Base-by-base conservation (phyloP, 768 basidiomycete genomes). In the Gyrodon lividus region DNA sequence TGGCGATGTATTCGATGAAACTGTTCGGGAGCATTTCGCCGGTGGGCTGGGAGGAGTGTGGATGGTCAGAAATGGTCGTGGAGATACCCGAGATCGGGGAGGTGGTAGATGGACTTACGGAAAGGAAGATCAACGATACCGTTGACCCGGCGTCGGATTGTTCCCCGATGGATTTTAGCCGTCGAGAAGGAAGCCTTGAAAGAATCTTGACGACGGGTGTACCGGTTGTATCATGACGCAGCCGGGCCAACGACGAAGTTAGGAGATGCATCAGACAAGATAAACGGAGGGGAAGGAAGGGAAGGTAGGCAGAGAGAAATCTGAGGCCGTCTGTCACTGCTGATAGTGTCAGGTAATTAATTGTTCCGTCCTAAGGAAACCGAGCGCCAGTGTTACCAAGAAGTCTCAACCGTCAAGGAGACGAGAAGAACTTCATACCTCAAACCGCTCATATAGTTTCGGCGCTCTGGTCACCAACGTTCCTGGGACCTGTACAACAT, bases 401-500 rank as follows among this genome's bases (percentile, higher is more conserved):
- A 43, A 17, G 31, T 41, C 20, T 9, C 42, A 13, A 26, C 23
- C 1, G 13, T 31, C n/a, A 46, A 43, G 39, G 17, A 12, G 12
- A 49, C 6, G 16, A 40, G 24, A 38, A 23, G 19, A 17, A n/a
- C 6, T 38, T 55, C 74, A 44, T 52, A 89, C 89, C 80, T 92
- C 90, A 51, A 92, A 91, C 55, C 81, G 86, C 61, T 90, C 89
- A 52, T 88, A 80, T 23, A 77, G 67, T 48, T 81, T 76, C 14
- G 69, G 63, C 2, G 84, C 73, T 50, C 81, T 74, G 6, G 86
- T 90, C 1, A 88, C 76, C 8, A 88, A 73, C 10, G 62, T 75
- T 2, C 89, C 90, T 9, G 90, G 89, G 5, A 89, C 90, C 64
- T 91, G 90, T 0, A 91, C 90, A 19, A 92, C 77, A 56, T 89